Base-by-base conservation (phyloP, 805 yeast species). In the Lipomyces orientalis region DNA sequence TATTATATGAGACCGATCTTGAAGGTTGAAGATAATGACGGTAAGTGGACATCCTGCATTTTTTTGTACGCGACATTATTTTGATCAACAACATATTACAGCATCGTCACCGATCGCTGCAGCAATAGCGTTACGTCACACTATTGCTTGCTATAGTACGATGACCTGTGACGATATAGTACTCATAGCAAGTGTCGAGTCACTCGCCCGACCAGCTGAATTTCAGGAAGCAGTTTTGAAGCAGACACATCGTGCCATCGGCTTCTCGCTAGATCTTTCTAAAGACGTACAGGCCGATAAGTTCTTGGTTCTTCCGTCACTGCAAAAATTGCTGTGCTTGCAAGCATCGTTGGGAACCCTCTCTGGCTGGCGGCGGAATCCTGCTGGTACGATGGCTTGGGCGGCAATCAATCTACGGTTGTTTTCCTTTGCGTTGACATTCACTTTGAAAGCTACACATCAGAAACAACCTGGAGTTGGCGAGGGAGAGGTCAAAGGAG, bases 231-330 rank as follows among this genome's bases (percentile, higher is more conserved):
- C 84, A 0, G 78, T 89, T 2, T 75, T 89, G 19, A 81, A 85
- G 64, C 97, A 92, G 75, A 82, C 88, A 1, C 96, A 91, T 75
- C 79, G 87, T n/a, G 88, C 95, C 0, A 84, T 92, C 68, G 89
- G 87, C 73, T 88, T 91, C 73, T 86, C 87, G 39, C 81, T 91
- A 63, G 90, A 89, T 74, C 86, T 87, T 59, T 84, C 88, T 7
- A 86, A 87, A 63, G 97, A 91, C 64, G 74, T 74, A 25, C 90
- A 88, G 60, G 87, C 90, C 1, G 97, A 91, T 74, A 88, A 88
- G 74, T 80, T 91, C 68, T 79, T 91, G 52, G 88, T 88, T 22
- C 88, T 88, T 73, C 94, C 94, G 12, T 92, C 95, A 1, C 81
- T 90, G 62, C 97, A 91, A 74, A 84, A 89, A 62, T 79, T 92